A percentile compares a stretch with the other conserved stretches of the same genome.
Evolutionary conservation across 805 yeast genomes (phyloP).

Genomic region (Blastobotrys muscicola): DNA sequence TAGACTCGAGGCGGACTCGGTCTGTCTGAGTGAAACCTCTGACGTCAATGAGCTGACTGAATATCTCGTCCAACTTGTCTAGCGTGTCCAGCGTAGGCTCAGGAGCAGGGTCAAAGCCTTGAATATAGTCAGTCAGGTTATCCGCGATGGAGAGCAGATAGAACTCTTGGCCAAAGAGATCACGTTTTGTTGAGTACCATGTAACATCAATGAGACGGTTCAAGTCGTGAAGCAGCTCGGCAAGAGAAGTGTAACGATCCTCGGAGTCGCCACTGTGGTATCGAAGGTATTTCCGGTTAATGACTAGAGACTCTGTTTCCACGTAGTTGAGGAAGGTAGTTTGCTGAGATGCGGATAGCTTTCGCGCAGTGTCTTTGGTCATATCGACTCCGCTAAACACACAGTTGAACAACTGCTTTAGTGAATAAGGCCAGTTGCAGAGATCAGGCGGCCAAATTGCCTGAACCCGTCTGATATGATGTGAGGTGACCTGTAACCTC

Average conservation of each 20-base stretch:
- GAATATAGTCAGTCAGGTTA: slow-evolving; percentile 53
- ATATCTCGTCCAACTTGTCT: not conserved
- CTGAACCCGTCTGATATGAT: no score
- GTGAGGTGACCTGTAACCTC: no score
- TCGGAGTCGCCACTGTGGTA: slow-evolving; percentile 2
- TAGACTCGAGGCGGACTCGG: not conserved
- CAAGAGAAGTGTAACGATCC: slow-evolving; percentile 13
- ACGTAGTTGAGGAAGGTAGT: no score
- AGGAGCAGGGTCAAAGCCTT: slow-evolving; percentile 24
- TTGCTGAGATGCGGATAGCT: no score
- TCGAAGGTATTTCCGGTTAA: no score
- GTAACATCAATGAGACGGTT: slow-evolving; percentile 43
- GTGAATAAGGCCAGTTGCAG: no score
- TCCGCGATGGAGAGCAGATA: slow-evolving; percentile 57
- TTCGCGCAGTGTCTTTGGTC: no score
- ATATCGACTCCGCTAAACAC: no score
- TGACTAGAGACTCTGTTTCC: no score
- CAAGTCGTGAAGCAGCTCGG: slow-evolving; percentile 31
- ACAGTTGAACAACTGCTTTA: no score
- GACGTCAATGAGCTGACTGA: not conserved
- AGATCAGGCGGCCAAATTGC: no score
- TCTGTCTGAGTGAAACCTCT: not conserved
- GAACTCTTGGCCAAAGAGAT: slow-evolving; percentile 48
- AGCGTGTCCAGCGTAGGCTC: not conserved
- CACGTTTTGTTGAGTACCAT: slow-evolving; percentile 41